Base-by-base conservation (phyloP, 192 early-diverging fungal genomes). In the Lobosporangium transversale region DNA sequence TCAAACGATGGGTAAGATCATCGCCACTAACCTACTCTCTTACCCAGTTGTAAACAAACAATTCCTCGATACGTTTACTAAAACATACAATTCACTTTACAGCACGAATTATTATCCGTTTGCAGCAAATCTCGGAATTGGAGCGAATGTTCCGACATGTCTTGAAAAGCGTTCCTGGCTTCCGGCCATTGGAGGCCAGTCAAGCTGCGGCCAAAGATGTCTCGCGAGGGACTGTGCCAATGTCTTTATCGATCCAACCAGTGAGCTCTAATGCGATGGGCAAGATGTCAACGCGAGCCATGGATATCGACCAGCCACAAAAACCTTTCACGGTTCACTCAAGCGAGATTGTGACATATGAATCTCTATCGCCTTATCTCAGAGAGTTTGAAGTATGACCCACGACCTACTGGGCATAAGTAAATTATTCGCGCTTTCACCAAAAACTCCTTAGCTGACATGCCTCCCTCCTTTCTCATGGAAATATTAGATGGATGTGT, bases 161-260 rank as follows among this genome's bases (percentile, higher is more conserved):
- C 2, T 58, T 83, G 31, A 70, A 70, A 6, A 35, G 35, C 7
- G 52, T 68, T 1, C 66, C 70, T 29, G 53, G 54, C 17, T 87
- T 82, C 58, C 52, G 58, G 18, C 86, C 81, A 4, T 62, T 87
- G 12, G 82, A 85, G 35, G 79, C 80, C 5, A 58, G 62, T 24
- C 40, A 65, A 10, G 35, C 33, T 18, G 45, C 63, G 33, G 24
- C 45, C 43, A 66, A 66, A 31, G 73, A 74, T 33, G 21, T 30
- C 3, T n/a, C 44, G 4, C 52, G 52, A 30, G 56, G 62, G 24
- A 17, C n/a, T 14, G 21, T 18, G 14, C 26, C 62, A 21, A 23
- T 44, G 1, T 14, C 57, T 1, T 2, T 54, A 40, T 51, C 63
- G 1, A 75, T 55, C 15, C 58, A 49, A 4, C 62, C 68, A 2